Conservation (phyloP, 1,139 yeast genomes). For the Kodamaea suecica region DNA sequence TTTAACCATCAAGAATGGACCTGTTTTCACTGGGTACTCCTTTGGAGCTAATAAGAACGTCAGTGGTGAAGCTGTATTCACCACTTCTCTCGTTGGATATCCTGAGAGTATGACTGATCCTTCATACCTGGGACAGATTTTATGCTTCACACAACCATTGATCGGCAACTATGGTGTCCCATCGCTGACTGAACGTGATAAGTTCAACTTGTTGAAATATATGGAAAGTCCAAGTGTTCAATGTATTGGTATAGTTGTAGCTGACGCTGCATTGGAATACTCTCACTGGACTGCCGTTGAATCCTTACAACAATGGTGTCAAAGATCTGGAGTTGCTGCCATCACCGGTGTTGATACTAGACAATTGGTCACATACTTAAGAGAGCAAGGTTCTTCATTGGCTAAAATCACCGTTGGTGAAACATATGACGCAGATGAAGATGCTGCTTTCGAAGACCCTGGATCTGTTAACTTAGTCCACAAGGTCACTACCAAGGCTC, state of each 20-base stretch:
- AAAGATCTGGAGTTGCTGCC: conserved; percentile 94
- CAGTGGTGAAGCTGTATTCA: conserved; percentile 96
- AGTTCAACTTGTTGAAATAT: conserved; percentile 78
- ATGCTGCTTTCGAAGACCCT: conserved; percentile 92
- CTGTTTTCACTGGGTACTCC: conserved; percentile 87
- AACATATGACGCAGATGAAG: conserved; percentile 86
- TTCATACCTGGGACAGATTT: conserved; percentile 91
- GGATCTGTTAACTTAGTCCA: conserved; percentile 86
- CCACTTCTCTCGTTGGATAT: conserved; percentile 95
- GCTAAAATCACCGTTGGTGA: conserved; percentile 89
- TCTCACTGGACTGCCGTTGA: conserved; percentile 99
- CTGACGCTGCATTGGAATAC: conserved; percentile 91
- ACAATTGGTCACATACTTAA: conserved; percentile 83
- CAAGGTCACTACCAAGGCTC: conserved; percentile 92
- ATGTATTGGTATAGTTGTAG: conserved; percentile 93
- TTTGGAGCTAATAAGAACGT: conserved; percentile 91
- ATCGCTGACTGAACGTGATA: conserved; percentile 72
- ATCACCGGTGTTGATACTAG: conserved; percentile 97
- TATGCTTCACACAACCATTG: conserved; percentile 94
- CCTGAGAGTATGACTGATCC: conserved; percentile 99
- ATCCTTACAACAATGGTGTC: conserved; percentile 92
- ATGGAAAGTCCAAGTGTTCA: conserved; percentile 90
- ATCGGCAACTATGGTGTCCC: conserved; percentile 99
- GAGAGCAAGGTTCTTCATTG: conserved; percentile 93
- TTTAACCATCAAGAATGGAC: conserved; percentile 88